These are phyloP conservation scores for Pseudodiploospora longispora DNA, from an alignment of 2,329 filamentous ascomycete species.

Conservation along the genomic window DNA sequence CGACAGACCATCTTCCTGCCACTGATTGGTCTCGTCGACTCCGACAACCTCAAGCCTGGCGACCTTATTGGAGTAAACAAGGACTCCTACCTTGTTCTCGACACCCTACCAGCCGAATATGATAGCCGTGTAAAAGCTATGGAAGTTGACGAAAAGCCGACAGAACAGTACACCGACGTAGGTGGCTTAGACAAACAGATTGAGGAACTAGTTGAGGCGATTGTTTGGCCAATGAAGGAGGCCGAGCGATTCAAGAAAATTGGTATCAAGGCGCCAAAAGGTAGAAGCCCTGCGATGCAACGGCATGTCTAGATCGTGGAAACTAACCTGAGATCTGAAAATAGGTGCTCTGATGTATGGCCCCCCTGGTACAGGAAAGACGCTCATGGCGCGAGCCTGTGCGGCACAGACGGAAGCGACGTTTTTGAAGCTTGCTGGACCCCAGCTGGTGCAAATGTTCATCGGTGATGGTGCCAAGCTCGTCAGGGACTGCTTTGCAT, in stretches of 20 bases:
- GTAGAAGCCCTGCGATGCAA: constrained; percentile 38
- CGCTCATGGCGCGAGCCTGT: constrained; percentile 86
- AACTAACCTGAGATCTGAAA: constrained; percentile 54
- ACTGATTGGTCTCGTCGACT: constrained; percentile 92
- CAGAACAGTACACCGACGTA: constrained; percentile 97
- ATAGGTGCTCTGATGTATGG: constrained; percentile 98
- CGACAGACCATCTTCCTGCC: constrained; percentile 98
- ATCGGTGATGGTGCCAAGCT: constrained; percentile 98
- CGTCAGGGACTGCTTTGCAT: constrained; percentile 91
- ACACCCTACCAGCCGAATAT: constrained; percentile 94
- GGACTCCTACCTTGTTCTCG: constrained; percentile 94
- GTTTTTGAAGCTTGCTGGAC: constrained; percentile 95
- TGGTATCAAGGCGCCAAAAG: constrained; percentile 98
- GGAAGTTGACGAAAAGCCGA: constrained; percentile 99
- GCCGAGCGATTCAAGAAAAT: constrained; percentile 99
- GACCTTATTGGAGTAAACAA: constrained; percentile 99
- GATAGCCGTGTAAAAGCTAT: constrained; percentile 99
- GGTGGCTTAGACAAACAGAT: constrained; percentile 98
- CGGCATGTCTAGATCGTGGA: neutral
- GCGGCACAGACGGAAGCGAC: constrained; percentile 97
- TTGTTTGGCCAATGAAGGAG: constrained; percentile 99
- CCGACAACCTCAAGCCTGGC: constrained; percentile 86
- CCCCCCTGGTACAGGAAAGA: constrained; percentile 83
- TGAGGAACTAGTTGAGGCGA: constrained; percentile 94
- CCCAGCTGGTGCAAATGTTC: constrained; percentile 98